These are phyloP conservation scores for Lagenidium giganteum DNA, from an alignment of 352 stramenopile species.

Conservation along the genomic window DNA sequence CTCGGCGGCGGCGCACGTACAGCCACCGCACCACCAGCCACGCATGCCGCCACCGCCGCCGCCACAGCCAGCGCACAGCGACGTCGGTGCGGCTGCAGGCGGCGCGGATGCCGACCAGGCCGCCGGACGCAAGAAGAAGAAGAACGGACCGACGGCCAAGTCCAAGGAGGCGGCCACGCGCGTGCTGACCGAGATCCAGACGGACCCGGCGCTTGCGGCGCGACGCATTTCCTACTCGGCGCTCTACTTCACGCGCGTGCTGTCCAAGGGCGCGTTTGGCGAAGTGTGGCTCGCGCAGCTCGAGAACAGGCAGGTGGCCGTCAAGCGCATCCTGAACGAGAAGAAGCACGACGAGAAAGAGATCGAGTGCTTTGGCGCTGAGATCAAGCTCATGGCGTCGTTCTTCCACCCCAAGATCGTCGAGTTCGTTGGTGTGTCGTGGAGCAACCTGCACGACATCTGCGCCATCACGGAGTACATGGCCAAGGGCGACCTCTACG, in stretches of 20 bases:
- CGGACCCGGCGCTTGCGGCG: conserved; percentile 39
- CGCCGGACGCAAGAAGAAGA: not conserved
- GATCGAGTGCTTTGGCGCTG: conserved; percentile 77
- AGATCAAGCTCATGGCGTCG: conserved; percentile 84
- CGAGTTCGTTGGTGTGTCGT: conserved; percentile 74
- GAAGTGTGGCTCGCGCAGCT: conserved; percentile 83
- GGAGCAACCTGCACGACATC: conserved; percentile 62
- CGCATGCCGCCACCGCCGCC: conserved; percentile 9
- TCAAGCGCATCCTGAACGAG: conserved; percentile 79
- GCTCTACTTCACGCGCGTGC: conserved; percentile 77
- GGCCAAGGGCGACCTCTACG: conserved; percentile 66
- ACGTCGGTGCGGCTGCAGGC: conserved; percentile 3
- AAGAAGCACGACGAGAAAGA: conserved; percentile 81
- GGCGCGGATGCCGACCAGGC: not conserved
- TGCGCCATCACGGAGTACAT: conserved; percentile 84
- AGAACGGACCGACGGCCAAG: conserved; percentile 27
- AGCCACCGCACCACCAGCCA: conserved; percentile 1
- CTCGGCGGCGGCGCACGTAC: conserved; percentile 5
- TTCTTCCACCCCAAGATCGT: conserved; percentile 83
- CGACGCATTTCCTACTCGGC: conserved; percentile 65
- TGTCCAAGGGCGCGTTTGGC: conserved; percentile 83
- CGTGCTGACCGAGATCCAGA: conserved; percentile 70
- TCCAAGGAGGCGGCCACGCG: conserved; percentile 41
- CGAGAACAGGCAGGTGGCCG: conserved; percentile 70
- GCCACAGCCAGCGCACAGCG: conserved; percentile 7